Conservation (phyloP, 805 yeast genomes). For the Henningerozyma blattae region DNA sequence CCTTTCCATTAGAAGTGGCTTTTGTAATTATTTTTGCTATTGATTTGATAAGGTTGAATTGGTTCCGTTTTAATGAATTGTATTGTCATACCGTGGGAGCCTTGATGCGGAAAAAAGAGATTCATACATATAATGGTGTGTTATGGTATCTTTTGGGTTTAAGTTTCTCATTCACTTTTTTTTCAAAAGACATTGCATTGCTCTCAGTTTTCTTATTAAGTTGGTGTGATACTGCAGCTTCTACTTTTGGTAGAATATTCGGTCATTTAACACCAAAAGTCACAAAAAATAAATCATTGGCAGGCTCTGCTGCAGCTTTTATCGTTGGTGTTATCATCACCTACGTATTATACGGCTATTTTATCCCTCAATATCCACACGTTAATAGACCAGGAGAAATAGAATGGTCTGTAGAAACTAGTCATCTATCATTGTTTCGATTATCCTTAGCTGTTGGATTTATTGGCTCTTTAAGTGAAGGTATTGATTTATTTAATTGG, state of each 20-base stretch:
- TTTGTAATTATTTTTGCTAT: constrained; percentile 47
- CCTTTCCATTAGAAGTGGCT: constrained; percentile 43
- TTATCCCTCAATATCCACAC: constrained; percentile 48
- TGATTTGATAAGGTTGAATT: constrained; percentile 58
- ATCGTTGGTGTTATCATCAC: constrained; percentile 54
- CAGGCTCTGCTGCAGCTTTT: constrained; percentile 86
- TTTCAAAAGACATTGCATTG: constrained; percentile 71
- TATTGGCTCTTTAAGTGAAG: constrained; percentile 80
- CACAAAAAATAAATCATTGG: constrained; percentile 65
- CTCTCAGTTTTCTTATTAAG: constrained; percentile 71
- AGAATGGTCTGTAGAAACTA: constrained; percentile 52
- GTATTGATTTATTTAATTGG: constrained; percentile 58
- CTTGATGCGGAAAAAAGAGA: constrained; percentile 76
- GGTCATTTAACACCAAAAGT: constrained; percentile 79
- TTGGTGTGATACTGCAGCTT: constrained; percentile 98
- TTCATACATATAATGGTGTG: constrained; percentile 66
- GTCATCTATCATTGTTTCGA: constrained; percentile 38
- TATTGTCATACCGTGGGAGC: constrained; percentile 65
- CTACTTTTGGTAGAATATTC: constrained; percentile 77
- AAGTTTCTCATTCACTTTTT: constrained; percentile 51
- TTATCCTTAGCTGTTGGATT: constrained; percentile 60
- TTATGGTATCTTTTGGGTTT: constrained; percentile 80
- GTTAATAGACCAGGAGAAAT: constrained; percentile 47
- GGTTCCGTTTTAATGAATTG: constrained; percentile 44
- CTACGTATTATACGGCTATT: constrained; percentile 56